These are phyloP conservation scores for Umbelopsis vinacea DNA, from an alignment of 192 early-diverging fungal species.

Conservation along the genomic window DNA sequence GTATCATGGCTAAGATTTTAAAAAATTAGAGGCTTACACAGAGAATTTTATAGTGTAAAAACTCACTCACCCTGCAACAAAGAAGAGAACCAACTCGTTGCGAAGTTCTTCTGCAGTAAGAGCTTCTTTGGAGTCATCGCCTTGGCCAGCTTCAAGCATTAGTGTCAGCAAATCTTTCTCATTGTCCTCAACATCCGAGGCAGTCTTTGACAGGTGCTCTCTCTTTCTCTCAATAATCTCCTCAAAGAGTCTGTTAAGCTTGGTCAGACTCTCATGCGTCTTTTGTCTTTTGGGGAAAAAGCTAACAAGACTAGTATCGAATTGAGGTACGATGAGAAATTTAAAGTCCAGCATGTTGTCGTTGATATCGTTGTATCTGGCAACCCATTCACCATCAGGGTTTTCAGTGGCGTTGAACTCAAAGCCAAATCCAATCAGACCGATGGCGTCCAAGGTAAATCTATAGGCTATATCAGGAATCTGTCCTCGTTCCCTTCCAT, in stretches of 20 bases:
- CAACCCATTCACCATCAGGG: constrained; percentile 43
- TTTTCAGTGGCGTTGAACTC: constrained; percentile 55
- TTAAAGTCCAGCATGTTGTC: constrained; percentile 48
- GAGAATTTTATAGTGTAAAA: background rate
- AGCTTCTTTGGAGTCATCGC: background rate
- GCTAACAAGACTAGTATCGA: constrained; percentile 40
- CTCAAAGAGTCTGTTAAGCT: constrained; percentile 19
- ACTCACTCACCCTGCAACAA: background rate
- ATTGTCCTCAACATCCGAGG: constrained; percentile 14
- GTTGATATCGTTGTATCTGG: constrained; percentile 50
- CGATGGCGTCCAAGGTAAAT: constrained; percentile 62
- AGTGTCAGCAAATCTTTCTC: constrained; percentile 40
- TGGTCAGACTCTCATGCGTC: constrained; percentile 14
- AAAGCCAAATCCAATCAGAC: constrained; percentile 56
- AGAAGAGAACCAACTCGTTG: background rate
- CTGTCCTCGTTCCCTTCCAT: background rate
- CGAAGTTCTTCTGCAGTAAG: constrained; percentile 5
- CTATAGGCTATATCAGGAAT: constrained; percentile 6
- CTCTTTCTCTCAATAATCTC: constrained; percentile 6
- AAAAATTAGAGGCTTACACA: background rate
- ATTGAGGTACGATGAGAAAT: constrained; percentile 54
- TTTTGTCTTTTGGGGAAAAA: background rate
- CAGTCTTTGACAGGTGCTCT: background rate
- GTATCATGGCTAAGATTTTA: constrained; percentile 22
- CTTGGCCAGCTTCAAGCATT: constrained; percentile 36